Percentiles rank a stretch among this genome's conserved stretches.
Conservation (phyloP, 2,329 filamentous ascomycete species). For the Ceratocystis lukuohia region DNA sequence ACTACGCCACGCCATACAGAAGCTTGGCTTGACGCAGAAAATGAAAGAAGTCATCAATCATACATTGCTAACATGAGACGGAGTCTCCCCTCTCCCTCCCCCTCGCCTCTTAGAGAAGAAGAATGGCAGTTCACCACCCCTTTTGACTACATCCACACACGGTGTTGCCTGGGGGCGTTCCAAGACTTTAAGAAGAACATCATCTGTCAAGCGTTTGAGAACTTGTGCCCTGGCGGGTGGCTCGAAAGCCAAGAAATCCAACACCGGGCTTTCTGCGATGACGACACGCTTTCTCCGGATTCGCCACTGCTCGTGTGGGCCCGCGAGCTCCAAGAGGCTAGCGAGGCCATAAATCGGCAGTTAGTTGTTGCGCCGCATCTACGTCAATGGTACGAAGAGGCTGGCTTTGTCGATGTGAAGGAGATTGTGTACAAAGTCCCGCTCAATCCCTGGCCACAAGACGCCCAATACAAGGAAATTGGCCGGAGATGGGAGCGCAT, state of each 20-base stretch:
- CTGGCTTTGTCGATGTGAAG: slow-evolving; percentile 42
- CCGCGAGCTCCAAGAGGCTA: slow-evolving; percentile 30
- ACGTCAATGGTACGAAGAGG: slow-evolving; percentile 31
- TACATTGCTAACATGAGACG: neutral
- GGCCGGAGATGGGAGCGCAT: slow-evolving; percentile 36
- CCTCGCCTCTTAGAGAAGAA: slow-evolving; percentile 29
- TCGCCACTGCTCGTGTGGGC: slow-evolving; percentile 31
- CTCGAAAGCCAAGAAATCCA: slow-evolving; percentile 41
- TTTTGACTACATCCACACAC: slow-evolving; percentile 43
- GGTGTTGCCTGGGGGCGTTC: slow-evolving; percentile 38
- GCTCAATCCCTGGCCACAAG: slow-evolving; percentile 40
- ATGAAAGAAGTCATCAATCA: neutral
- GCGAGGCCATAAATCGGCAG: slow-evolving; percentile 28
- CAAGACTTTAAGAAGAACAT: slow-evolving; percentile 35
- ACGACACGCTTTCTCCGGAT: slow-evolving; percentile 31
- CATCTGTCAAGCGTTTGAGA: slow-evolving; percentile 38
- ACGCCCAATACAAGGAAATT: slow-evolving; percentile 31
- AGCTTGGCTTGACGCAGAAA: no score
- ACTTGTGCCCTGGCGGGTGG: slow-evolving; percentile 39
- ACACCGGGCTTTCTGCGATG: slow-evolving; percentile 31
- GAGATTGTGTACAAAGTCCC: slow-evolving; percentile 42
- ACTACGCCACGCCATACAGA: no score
- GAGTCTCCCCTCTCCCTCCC: no score
- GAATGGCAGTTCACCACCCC: slow-evolving; percentile 40
- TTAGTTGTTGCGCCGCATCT: slow-evolving; percentile 27